A percentile compares a stretch with the other conserved stretches of the same genome.
These are phyloP conservation scores for Colletotrichum sp. DNA, from an alignment of 2,329 filamentous ascomycete genomes.

Conservation along the genomic window DNA sequence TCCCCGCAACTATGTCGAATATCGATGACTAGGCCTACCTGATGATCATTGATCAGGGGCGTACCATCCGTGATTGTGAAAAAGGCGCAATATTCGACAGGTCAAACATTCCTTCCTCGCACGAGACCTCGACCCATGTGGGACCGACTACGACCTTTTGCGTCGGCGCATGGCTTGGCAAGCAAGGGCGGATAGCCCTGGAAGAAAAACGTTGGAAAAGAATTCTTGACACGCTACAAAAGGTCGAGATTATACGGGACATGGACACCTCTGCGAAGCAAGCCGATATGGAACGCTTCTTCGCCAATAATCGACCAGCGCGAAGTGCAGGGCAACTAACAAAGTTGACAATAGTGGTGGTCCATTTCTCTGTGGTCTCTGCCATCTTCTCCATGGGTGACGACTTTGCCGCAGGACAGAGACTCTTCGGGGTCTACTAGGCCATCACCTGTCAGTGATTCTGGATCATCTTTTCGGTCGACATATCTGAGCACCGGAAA, in stretches of 20 bases:
- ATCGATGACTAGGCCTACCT: too few relatives aligned
- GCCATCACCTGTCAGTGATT: not conserved
- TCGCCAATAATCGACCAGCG: not conserved
- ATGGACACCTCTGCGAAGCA: not conserved
- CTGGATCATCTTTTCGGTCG: not conserved
- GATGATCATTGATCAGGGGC: too few relatives aligned
- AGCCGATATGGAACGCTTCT: not conserved
- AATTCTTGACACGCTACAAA: too few relatives aligned
- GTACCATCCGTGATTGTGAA: too few relatives aligned
- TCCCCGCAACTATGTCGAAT: too few relatives aligned
- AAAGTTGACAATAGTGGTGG: not conserved
- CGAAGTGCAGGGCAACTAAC: not conserved
- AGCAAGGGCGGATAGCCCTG: not conserved
- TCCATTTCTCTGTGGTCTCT: not conserved
- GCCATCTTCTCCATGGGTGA: not conserved
- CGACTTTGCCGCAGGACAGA: not conserved
- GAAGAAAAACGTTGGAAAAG: accelerated
- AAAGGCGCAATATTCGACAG: too few relatives aligned
- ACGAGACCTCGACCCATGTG: not conserved
- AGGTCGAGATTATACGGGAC: too few relatives aligned
- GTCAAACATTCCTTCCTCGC: not conserved
- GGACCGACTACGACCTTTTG: not conserved
- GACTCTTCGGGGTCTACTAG: not conserved
- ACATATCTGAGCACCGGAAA: not conserved
- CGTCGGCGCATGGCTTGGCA: not conserved